These are phyloP conservation scores for Ustilago bromivora DNA, from an alignment of 1,284 basidiomycete genomes.

Conservation along the genomic window DNA sequence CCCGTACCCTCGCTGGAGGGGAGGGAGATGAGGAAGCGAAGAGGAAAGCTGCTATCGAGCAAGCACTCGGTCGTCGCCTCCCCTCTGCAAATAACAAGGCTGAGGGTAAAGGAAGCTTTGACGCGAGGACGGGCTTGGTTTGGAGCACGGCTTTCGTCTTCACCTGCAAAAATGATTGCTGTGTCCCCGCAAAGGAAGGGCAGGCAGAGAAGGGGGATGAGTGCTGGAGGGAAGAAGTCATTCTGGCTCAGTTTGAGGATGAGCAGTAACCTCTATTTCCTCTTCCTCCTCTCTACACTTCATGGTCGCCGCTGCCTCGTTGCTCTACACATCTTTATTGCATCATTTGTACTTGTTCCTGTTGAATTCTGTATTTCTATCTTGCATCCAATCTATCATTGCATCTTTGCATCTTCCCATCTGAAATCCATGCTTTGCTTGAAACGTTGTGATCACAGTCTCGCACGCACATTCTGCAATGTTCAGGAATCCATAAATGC, in stretches of 20 bases:
- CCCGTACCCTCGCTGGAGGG: not conserved
- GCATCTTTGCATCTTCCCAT: not conserved
- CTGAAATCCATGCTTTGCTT: not conserved
- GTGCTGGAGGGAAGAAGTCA: conserved; percentile 57
- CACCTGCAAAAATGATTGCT: conserved; percentile 61
- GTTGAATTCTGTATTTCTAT: conserved; percentile 18
- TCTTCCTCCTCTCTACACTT: not conserved
- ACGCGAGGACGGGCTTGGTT: conserved; percentile 54
- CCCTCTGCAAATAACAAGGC: conserved; percentile 1
- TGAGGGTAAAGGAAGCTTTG: conserved; percentile 9
- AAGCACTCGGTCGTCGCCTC: conserved; percentile 55
- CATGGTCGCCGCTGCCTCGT: conserved; percentile 2
- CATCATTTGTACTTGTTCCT: conserved; percentile 1
- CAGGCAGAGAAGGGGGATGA: conserved; percentile 23
- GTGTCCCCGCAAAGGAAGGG: not conserved
- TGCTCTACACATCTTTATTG: not conserved
- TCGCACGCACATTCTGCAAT: not conserved
- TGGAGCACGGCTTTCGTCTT: conserved; percentile 67
- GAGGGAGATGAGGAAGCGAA: conserved; percentile 31
- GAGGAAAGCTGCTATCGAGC: conserved; percentile 56
- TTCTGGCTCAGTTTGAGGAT: conserved; percentile 59
- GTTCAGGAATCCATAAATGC: not conserved
- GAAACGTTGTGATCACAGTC: not conserved
- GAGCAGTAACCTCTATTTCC: conserved; percentile 22
- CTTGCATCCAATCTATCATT: not conserved